Evolutionary conservation across 2,329 filamentous ascomycete species (phyloP).

Genomic region (Fusarium nematophilum): DNA sequence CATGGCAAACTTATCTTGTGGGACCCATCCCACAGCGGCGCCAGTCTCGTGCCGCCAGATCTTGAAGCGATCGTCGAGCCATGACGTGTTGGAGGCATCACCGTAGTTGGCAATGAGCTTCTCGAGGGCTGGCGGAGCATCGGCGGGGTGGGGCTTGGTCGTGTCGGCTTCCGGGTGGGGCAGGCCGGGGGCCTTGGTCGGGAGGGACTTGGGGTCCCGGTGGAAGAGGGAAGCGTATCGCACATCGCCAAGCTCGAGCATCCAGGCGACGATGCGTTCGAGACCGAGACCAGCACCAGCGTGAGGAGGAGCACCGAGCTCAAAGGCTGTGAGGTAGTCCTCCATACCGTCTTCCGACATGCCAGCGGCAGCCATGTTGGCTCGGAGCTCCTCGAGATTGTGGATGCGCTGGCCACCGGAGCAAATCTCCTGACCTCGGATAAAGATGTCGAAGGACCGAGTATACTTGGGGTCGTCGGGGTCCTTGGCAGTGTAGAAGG

Average conservation of each 20-base stretch:
- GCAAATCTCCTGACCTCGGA: conserved; percentile 91
- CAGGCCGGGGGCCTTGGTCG: conserved; percentile 72
- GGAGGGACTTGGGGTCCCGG: conserved; percentile 88
- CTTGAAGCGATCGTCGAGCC: conserved; percentile 88
- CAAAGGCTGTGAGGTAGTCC: conserved; percentile 89
- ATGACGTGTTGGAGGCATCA: conserved; percentile 92
- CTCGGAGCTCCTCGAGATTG: conserved; percentile 77
- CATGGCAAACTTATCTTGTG: conserved; percentile 81
- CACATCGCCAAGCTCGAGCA: conserved; percentile 89
- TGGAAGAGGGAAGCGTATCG: conserved; percentile 88
- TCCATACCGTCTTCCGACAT: conserved; percentile 87
- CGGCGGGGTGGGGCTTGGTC: conserved; percentile 57
- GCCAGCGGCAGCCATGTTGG: conserved; percentile 80
- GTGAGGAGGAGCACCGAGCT: conserved; percentile 88
- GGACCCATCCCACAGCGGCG: conserved; percentile 86
- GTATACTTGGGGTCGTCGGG: conserved; percentile 77
- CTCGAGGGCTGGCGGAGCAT: conserved; percentile 78
- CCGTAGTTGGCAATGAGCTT: conserved; percentile 96
- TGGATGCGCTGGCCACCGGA: conserved; percentile 95
- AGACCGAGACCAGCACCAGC: conserved; percentile 91
- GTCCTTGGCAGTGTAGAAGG: conserved; percentile 93
- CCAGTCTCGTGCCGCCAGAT: conserved; percentile 90
- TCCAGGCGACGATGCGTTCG: conserved; percentile 87
- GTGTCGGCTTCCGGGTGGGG: conserved; percentile 91
- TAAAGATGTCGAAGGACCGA: conserved; percentile 95